Evolutionary conservation across 1,139 yeast species (phyloP), one percentile per base, ranked within the genome.

Genomic region (Diutina mesorugosa): DNA sequence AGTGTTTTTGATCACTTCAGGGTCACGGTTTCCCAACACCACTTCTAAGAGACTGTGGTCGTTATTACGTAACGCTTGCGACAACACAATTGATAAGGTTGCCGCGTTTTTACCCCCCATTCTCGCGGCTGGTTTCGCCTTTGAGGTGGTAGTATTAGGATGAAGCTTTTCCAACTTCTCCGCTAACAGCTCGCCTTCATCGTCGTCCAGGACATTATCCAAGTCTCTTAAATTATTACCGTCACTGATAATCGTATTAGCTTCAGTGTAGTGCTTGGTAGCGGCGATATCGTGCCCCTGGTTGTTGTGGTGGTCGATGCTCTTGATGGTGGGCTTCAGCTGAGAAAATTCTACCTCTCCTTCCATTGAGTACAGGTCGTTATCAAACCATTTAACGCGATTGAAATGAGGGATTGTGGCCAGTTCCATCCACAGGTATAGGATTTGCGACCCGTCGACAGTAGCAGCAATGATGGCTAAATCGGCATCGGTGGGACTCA

Each of bases 1-100:
- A 10, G 97, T 87, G 55, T 81, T 79, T 67, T 84, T 84, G 60
- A 93, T 85, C 52, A 88, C 80, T 16, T 73, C 75, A 60, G 87
- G 88, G 66, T 93, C 96, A 57, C 84, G 79, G 62, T 84, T 85
- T 60, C 80, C 78, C 62, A 95, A 76, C 10, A 95, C 96, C 0
- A 90, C 81, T 68, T 95, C 98, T 59, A 87, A 72, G 55, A 86
- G 72, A 1, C 87, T 69, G 62, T 82, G 87, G 65, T 87, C 95
- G 63, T 85, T 85, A 35, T 87, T 83, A 63, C 80, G 83, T 60
- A 87, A 74, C 0, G 93, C 85, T 69, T 87, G 95, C 1, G 89
- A 72, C 57, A 87, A 73, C 10, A 86, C 79, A 3, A 83, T 80
- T 2, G 90, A 79, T 58, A 86, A 76, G 2, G 90, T 81, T 26